A percentile compares a stretch with the other conserved stretches of the same genome.
phyloP scores from a whole-genome alignment of 2,329 filamentous ascomycete genomes.

The Paecilomyces niveus region DNA sequence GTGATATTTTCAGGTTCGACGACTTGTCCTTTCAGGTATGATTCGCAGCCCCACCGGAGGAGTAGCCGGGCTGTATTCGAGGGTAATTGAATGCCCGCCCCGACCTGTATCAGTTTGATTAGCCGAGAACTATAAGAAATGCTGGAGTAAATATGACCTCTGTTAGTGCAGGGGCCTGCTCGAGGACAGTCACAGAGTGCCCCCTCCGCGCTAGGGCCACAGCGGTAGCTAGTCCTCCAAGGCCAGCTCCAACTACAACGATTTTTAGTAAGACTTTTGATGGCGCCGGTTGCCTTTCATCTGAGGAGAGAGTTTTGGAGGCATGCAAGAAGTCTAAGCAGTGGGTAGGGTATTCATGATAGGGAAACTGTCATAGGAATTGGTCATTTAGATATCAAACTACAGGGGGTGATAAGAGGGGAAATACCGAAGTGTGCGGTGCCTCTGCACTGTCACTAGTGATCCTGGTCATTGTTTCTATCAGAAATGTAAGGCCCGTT shows the following conservation, averaged over 20 bases:
- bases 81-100: conserved; percentile 36
- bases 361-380: neutral
- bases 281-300: neutral
- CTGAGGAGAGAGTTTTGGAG: neutral
- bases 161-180: conserved; percentile 25
- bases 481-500: neutral
- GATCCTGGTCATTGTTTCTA: neutral
- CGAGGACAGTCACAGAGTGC: conserved; percentile 20
- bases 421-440: neutral
- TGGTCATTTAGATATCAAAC: neutral
- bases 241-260: conserved; percentile 23
- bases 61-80: conserved; percentile 29
- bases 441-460: neutral
- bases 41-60: conserved; percentile 23
- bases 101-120: conserved; percentile 16
- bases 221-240: conserved; percentile 21
- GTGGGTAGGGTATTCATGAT: neutral
- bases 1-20: conserved; percentile 25
- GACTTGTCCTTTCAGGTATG: conserved; percentile 17
- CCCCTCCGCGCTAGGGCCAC: conserved; percentile 18
- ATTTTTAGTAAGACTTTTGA: conserved; percentile 10
- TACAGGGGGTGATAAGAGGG: neutral
- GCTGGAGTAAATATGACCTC: conserved; percentile 24
- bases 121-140: neutral
- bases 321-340: neutral